Percentiles rank a stretch among this genome's conserved stretches.
Evolutionary conservation across 1,139 yeast species (phyloP).

Genomic region (Kodamaea sp.): DNA sequence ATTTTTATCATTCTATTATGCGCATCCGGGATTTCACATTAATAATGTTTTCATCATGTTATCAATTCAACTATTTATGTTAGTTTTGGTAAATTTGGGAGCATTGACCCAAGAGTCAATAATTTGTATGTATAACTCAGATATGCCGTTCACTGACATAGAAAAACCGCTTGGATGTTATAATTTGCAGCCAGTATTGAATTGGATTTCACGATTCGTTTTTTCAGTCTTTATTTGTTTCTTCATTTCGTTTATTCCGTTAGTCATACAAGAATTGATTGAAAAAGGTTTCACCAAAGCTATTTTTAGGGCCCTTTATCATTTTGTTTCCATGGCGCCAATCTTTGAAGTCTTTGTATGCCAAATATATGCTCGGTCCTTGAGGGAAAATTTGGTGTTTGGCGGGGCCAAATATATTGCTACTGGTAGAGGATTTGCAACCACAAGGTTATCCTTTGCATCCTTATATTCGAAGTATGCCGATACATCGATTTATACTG

Average conservation of each 20-base stretch:
- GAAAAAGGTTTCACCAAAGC: slow-evolving; percentile 75
- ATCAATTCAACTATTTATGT: slow-evolving; percentile 68
- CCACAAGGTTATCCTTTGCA: slow-evolving; percentile 58
- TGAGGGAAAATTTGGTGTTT: slow-evolving; percentile 62
- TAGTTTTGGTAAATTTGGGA: slow-evolving; percentile 65
- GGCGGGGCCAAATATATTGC: slow-evolving; percentile 86
- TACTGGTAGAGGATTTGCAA: slow-evolving; percentile 86
- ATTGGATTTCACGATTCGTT: slow-evolving; percentile 80
- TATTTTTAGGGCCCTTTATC: slow-evolving; percentile 53
- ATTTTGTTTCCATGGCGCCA: slow-evolving; percentile 72
- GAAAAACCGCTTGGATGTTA: slow-evolving; percentile 72
- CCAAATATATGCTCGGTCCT: slow-evolving; percentile 72
- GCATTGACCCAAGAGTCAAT: slow-evolving; percentile 60
- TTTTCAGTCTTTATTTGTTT: slow-evolving; percentile 80
- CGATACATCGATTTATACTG: slow-evolving; percentile 61
- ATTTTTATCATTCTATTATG: slow-evolving; percentile 81
- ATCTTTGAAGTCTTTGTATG: slow-evolving; percentile 86
- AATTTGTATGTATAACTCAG: slow-evolving; percentile 51
- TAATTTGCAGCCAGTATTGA: slow-evolving; percentile 66
- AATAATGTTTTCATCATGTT: slow-evolving; percentile 76
- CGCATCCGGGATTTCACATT: slow-evolving; percentile 88
- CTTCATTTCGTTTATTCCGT: slow-evolving; percentile 77
- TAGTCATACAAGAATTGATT: slow-evolving; percentile 71
- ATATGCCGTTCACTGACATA: slow-evolving; percentile 56
- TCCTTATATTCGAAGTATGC: slow-evolving; percentile 64